These are phyloP conservation scores for Sporopachydermia quercuum DNA, from an alignment of 805 yeast genomes.

Conservation along the genomic window DNA sequence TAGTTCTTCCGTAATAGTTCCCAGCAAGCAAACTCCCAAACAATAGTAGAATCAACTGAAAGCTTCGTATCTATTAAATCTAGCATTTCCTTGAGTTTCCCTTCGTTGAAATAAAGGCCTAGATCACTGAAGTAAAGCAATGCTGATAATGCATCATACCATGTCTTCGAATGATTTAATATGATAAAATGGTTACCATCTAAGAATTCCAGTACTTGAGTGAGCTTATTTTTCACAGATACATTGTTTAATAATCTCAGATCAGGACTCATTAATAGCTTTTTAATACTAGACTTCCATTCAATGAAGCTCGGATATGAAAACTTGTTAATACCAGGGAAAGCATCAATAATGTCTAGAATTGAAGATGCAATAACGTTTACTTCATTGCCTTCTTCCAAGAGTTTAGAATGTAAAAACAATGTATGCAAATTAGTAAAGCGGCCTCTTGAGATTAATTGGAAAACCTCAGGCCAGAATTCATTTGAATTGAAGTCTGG, in stretches of 20 bases:
- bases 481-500: neutral
- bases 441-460: neutral
- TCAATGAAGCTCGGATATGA: neutral
- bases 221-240: neutral
- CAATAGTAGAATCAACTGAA: neutral
- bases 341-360: neutral
- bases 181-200: neutral
- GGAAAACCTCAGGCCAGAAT: neutral
- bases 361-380: neutral
- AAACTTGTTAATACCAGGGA: neutral
- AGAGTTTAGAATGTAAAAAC: neutral
- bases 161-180: neutral
- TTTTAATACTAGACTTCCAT: neutral
- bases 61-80: neutral
- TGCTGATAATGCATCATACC: neutral
- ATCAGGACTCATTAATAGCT: neutral
- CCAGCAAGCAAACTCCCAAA: slow-evolving; percentile 1
- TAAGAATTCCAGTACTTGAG: neutral
- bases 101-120: too few relatives aligned
- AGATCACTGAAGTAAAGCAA: neutral
- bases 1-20: neutral
- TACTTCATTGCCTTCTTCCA: neutral
- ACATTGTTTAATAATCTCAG: neutral
- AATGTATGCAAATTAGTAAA: neutral
- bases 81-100: neutral